Base-by-base conservation (phyloP, 257 asterid species). In the Solanum virginianum region DNA sequence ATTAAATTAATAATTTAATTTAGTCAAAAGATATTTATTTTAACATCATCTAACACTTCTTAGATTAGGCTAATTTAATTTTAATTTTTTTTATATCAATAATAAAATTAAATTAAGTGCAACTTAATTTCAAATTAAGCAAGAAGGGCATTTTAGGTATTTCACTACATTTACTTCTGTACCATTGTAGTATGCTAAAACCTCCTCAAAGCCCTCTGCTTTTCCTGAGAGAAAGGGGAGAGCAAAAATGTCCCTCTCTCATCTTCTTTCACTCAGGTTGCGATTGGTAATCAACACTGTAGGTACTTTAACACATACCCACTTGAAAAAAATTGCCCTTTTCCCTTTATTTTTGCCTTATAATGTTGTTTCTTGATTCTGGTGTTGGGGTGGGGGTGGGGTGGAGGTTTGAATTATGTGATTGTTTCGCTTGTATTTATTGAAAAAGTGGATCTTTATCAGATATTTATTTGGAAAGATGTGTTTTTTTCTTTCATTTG, bases 201-300 rank as follows among this genome's bases (percentile, higher is more conserved):
- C 94, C 92, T 80, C 87, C 11, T 84, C 59, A 87, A 89, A 88
- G 83, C 93, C 90, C 88, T 83, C 43, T 65, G 51, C 72, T 12
- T 56, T 68, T 49, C 24, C 74, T 62, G 83, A 18, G 41, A 26
- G 80, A 62, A 72, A 63, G 80, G 62, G 65, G 54, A 49, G 60
- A 75, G 55, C 22, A 55, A 83, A 83, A 86, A 92, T 92, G 95
- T 85, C 90, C 20, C 89, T 92, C 88, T 87, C 87, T 82, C 92
- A 43, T 82, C 89, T 90, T 29, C 90, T 90, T 84, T 90, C 63
- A 74, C 93, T 81, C 29, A 91, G 81, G 80, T 86, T 88, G 29
- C 13, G 82, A 83, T 84, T 75, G 59, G 84, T n/a, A 32, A 13
- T 87, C 43, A 62, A 68, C 88, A 84, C 88, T 36, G 69, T 82